phyloP scores from a whole-genome alignment of 305 asterid genomes.

The Ruellia speciosa region DNA sequence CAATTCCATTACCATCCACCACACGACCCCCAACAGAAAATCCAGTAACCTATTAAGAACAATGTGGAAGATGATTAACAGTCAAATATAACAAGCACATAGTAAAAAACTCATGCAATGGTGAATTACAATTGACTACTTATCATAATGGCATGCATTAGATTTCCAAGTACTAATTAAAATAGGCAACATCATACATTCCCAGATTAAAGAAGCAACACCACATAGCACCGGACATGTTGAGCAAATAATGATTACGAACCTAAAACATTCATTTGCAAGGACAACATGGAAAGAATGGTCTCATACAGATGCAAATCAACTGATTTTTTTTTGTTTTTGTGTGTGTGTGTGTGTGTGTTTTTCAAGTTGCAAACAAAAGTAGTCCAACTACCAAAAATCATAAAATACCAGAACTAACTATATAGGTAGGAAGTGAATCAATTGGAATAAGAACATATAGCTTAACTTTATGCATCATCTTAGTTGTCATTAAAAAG shows the following conservation, averaged over 20 bases:
- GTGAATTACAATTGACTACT: no score
- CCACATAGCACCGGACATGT: no score
- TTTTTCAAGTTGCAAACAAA: background rate
- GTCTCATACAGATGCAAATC: no score
- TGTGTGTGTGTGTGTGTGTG: no score
- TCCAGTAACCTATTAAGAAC: constrained; percentile 75
- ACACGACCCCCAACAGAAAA: constrained; percentile 98
- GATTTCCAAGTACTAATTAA: no score
- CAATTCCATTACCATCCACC: constrained; percentile 70
- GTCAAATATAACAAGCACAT: background rate
- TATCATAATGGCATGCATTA: no score
- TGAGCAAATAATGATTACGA: no score
- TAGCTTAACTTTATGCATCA: constrained; percentile 7
- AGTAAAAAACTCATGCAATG: background rate
- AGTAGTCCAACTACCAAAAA: background rate
- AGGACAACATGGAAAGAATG: no score
- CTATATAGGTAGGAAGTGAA: background rate
- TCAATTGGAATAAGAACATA: background rate
- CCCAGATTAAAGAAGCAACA: no score
- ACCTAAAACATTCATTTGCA: no score
- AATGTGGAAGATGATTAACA: constrained; percentile 15
- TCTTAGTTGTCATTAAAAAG: background rate
- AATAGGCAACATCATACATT: no score
- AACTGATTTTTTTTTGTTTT: no score
- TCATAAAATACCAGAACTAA: background rate